Base-by-base conservation (phyloP, 2,329 filamentous ascomycete species). In the Microsporum audouinii region DNA sequence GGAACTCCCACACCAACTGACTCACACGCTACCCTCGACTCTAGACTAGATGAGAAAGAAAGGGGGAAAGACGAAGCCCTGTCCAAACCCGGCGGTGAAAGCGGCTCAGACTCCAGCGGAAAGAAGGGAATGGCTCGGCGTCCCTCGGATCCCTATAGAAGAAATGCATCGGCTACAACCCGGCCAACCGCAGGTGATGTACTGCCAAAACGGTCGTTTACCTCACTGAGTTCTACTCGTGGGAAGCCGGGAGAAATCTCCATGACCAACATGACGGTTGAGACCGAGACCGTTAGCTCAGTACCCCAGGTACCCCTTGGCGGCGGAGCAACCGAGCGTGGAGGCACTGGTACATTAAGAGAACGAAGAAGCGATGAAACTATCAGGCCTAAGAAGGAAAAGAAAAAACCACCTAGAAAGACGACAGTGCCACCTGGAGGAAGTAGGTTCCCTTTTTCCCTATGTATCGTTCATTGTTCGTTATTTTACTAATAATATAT, bases 281-380 rank as follows among this genome's bases (percentile, higher is more conserved):
- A 99, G 77, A 96, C 94, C 0, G 94, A 99, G 74, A 95, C 91
- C 0, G 94, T 99, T 41, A 88, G 85, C 49, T 95, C 91, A 2
- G 88, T 96, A 60, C 90, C 91, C 8, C 91, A 95, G 70, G 83
- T 91, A 33, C 84, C 87, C 7, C 79, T 96, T 33, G 85, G 87
- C 38, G 83, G 83, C 41, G 80, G 75, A 31, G 74, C 78, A 39
- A 78, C 79, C 51, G 84, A 86, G 63, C 77, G 83, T 63, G 76
- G 78, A 27, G 83, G 84, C 62, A 86, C 88, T 49, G 75, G 77
- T 33, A 95, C 88, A 65, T 77, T 99, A 51, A 87, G 90, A 67
- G 82, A 89, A 62, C 95, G 95, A 72, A 86, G 88, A 5, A 97
- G 92, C 74, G 88, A 86, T n/a, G 94, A 99, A 73, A 99, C 94